phyloP scores from a whole-genome alignment of 2,329 filamentous ascomycete genomes.

The Penicillium janthinellum region DNA sequence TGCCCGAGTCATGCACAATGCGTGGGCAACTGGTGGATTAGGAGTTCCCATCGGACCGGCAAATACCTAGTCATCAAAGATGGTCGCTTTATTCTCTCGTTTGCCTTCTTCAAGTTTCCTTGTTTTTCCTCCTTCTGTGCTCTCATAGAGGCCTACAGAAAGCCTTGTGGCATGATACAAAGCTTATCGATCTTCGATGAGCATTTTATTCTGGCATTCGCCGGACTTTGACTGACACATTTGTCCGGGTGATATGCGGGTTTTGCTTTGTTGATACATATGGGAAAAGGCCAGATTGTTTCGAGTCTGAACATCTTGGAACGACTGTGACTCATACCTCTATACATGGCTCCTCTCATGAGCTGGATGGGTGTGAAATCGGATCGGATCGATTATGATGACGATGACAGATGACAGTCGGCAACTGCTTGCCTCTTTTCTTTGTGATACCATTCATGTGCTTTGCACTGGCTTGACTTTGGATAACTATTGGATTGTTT shows the following conservation, averaged over 20 bases:
- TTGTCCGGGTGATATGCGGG: neutral
- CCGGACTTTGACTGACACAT: neutral
- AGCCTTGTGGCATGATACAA: neutral
- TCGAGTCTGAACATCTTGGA: neutral
- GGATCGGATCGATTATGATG: constrained; percentile 6
- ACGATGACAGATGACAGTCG: constrained; percentile 17
- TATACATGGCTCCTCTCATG: neutral
- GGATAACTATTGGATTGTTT: neutral
- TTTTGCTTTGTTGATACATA: neutral
- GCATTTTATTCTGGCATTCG: neutral
- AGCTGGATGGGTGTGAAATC: neutral
- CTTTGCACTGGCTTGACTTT: neutral
- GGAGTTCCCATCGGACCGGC: constrained; percentile 33
- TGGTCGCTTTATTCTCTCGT: neutral
- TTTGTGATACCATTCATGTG: constrained; percentile 11
- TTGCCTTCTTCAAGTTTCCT: neutral
- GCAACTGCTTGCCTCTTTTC: constrained; percentile 1
- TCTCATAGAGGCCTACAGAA: neutral
- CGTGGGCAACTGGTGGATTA: constrained; percentile 31
- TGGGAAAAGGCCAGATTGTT: neutral
- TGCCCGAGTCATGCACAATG: constrained; percentile 30
- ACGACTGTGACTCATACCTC: neutral
- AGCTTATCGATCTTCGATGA: neutral
- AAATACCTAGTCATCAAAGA: constrained; percentile 13
- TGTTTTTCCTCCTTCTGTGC: neutral